Evolutionary conservation across 1,284 basidiomycete species (phyloP).

Genomic region (Fomitopsis betulina): DNA sequence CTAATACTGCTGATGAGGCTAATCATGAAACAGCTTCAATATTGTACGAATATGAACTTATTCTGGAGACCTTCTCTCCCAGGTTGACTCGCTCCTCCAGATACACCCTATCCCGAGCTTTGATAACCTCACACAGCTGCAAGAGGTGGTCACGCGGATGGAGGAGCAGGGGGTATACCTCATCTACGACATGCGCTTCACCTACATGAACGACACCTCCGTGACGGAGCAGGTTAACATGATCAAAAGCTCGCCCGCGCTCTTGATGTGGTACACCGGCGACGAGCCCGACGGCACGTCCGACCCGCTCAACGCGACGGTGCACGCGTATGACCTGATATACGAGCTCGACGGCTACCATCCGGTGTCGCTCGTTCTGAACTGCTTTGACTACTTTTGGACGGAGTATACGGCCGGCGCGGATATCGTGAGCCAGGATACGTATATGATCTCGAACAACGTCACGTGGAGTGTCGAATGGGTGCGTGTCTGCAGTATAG

Average conservation of each 20-base stretch:
- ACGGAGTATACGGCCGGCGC: constrained; percentile 51
- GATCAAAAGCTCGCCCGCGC: constrained; percentile 60
- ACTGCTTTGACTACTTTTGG: constrained; percentile 70
- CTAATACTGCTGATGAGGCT: neutral
- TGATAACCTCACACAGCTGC: constrained; percentile 51
- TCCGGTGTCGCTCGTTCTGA: constrained; percentile 70
- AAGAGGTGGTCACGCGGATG: constrained; percentile 62
- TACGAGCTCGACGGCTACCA: constrained; percentile 69
- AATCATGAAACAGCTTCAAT: constrained; percentile 18
- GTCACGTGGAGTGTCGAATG: constrained; percentile 55
- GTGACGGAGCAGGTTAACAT: constrained; percentile 63
- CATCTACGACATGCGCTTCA: constrained; percentile 77
- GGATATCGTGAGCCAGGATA: constrained; percentile 58
- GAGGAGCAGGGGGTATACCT: constrained; percentile 66
- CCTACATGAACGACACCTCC: constrained; percentile 56
- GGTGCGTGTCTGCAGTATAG: constrained; percentile 17
- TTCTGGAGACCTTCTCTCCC: neutral
- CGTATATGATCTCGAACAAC: constrained; percentile 63
- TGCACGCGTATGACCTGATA: constrained; percentile 56
- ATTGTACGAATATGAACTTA: constrained; percentile 18
- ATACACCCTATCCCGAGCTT: constrained; percentile 66
- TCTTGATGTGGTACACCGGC: constrained; percentile 74
- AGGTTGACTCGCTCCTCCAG: constrained; percentile 20
- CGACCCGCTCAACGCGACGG: constrained; percentile 61
- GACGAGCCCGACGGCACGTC: constrained; percentile 72